Percentiles rank a stretch among this genome's conserved stretches.
Conservation (phyloP, 2,329 filamentous ascomycete species). For the Colletotrichum sp. region DNA sequence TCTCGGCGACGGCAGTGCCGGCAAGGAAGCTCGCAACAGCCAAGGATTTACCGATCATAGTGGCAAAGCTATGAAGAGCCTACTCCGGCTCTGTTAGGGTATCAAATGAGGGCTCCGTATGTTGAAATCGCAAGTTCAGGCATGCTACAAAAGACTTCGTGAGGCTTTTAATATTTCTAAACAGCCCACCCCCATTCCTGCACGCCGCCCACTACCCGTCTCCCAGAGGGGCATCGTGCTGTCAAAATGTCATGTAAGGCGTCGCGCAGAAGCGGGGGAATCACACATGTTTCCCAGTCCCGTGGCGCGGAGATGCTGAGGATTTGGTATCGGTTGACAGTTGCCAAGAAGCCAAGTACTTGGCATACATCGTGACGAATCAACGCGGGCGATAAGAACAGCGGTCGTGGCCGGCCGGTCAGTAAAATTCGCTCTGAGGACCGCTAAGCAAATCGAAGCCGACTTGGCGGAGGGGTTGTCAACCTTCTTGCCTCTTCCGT, state of each 20-base stretch:
- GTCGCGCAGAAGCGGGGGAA: not conserved
- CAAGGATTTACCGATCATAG: not conserved
- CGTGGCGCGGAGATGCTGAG: constrained; percentile 3
- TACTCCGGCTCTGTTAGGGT: not conserved
- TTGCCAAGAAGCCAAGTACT: constrained; percentile 6
- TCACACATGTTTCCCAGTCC: not conserved
- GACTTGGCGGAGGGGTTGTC: not conserved
- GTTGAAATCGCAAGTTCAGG: not conserved
- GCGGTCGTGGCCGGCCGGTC: not conserved
- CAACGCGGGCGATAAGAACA: not conserved
- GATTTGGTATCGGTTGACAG: not conserved
- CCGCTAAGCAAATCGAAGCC: not conserved
- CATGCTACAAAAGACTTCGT: not conserved
- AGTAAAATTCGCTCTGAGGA: not conserved
- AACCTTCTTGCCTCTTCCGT: constrained; percentile 15
- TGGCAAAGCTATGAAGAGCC: not conserved
- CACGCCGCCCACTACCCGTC: not conserved
- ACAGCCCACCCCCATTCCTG: not conserved
- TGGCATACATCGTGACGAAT: constrained; percentile 2
- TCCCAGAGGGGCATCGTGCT: not conserved
- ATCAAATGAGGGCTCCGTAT: no score
- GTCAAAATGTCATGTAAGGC: not conserved
- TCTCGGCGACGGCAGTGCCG: constrained; percentile 33
- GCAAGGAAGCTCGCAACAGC: not conserved
- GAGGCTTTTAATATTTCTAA: not conserved